A percentile compares a stretch with the other conserved stretches of the same genome.
phyloP scores from a whole-genome alignment of 352 stramenopile species.

The Globisporangium ultimum region DNA sequence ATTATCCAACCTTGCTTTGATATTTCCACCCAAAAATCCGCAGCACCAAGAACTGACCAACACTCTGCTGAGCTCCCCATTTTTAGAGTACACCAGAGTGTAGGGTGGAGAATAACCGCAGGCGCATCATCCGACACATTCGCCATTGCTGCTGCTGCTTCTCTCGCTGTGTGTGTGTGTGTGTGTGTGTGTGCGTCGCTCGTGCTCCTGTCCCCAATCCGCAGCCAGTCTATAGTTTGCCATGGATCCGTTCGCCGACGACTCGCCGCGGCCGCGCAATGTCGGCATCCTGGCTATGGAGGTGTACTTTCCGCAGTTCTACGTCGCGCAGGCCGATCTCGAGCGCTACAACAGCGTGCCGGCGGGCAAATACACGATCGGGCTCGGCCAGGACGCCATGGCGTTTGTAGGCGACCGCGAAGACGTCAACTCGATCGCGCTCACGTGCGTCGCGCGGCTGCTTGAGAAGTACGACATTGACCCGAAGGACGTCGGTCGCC shows the following conservation, averaged over 20 bases:
- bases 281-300: constrained; percentile 97
- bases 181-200: too few relatives aligned
- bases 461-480: constrained; percentile 50
- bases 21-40: not conserved
- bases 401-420: constrained; percentile 68
- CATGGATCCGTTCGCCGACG: constrained; percentile 11
- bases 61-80: not conserved
- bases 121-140: not conserved
- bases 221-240: not conserved
- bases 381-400: constrained; percentile 58
- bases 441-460: constrained; percentile 54
- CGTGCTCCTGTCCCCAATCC: not conserved
- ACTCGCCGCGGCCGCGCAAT: constrained; percentile 43
- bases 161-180: not conserved
- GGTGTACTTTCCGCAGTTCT: constrained; percentile 94
- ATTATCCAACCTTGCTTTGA: not conserved
- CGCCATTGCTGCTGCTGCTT: not conserved
- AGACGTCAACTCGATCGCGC: constrained; percentile 68
- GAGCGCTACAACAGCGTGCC: constrained; percentile 89
- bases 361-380: constrained; percentile 69
- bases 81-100: not conserved
- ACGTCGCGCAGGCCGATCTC: constrained; percentile 92
- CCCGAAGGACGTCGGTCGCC: constrained; percentile 81
- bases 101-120: not conserved
- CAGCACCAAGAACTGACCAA: not conserved